A percentile compares a stretch with the other conserved stretches of the same genome.
Evolutionary conservation across 129 eudicot genomes (phyloP).

Genomic region (Artemisia tridentata): DNA sequence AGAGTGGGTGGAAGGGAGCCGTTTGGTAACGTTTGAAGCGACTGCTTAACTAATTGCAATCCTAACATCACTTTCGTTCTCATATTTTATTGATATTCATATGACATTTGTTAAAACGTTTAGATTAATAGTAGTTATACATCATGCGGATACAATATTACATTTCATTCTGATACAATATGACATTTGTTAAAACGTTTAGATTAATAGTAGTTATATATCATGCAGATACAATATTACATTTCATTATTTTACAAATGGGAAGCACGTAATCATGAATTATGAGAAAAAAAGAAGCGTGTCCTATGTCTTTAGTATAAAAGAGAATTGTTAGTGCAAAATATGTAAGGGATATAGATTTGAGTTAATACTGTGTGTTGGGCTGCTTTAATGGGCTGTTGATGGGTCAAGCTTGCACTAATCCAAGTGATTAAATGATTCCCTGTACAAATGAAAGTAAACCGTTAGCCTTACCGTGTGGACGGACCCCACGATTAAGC

Average conservation of each 20-base stretch:
- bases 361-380: too few relatives aligned
- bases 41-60: constrained; percentile 63
- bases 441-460: too few relatives aligned
- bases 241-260: background rate
- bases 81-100: constrained; percentile 4
- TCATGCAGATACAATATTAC: background rate
- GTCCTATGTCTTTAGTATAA: too few relatives aligned
- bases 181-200: background rate
- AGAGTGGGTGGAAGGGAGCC: constrained; percentile 34
- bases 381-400: too few relatives aligned
- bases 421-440: too few relatives aligned
- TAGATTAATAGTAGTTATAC: background rate
- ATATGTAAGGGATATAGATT: too few relatives aligned
- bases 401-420: too few relatives aligned
- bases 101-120: background rate
- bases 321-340: too few relatives aligned
- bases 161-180: background rate
- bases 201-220: background rate
- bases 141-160: background rate
- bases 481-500: too few relatives aligned
- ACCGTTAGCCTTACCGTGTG: too few relatives aligned
- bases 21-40: constrained; percentile 37
- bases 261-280: background rate
- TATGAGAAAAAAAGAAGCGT: too few relatives aligned
- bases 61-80: constrained; percentile 56